Evolutionary conservation across 176 grass and related monocot genomes (phyloP), one percentile per base, ranked within the genome.

Genomic region (Hsuehochloa calcarea): DNA sequence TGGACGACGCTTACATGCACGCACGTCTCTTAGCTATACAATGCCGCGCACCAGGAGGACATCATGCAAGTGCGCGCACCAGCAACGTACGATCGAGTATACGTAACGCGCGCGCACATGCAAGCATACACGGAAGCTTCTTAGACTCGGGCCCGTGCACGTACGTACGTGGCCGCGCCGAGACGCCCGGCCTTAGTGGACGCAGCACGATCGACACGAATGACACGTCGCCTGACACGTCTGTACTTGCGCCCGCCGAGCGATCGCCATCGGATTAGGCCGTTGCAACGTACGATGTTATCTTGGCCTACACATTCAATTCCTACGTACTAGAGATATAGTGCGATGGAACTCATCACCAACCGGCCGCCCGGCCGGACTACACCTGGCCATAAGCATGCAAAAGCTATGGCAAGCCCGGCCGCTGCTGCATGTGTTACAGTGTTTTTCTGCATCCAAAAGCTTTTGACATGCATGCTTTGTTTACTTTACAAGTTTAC

Each of bases 321-420:
- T n/a, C n/a, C n/a, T n/a, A n/a, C n/a, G n/a, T 11, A 41, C 13
- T 20, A 14, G 12, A n/a, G n/a, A n/a, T n/a, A 44, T 14, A 14
- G 29, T 12, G 49, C n/a, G 66, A 75, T 76, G 71, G 72, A 75
- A 84, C 82, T 17, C 82, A 0, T 19, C 71, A 74, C 69, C 69
- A 16, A 75, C 34, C 39, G 17, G 2, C 6, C 63, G 45, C 10
- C 16, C 8, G 12, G 54, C 26, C 23, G 22, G n/a, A 4, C 22
- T 29, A 66, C 77, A 51, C 62, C 78, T 80, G 63, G 27, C 19
- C 78, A 50, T n/a, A 19, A 23, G n/a, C n/a, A n/a, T n/a, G 54
- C 19, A 58, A n/a, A 10, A 10, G 8, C 0, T 10, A 23, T 10
- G 10, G 52, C 52, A 9, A 56, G 2, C 52, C 78, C 31, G n/a